Evolutionary conservation across 495 filamentous ascomycete genomes (phyloP), one percentile per base, ranked within the genome.

Genomic region (Annulohypoxylon stygium): DNA sequence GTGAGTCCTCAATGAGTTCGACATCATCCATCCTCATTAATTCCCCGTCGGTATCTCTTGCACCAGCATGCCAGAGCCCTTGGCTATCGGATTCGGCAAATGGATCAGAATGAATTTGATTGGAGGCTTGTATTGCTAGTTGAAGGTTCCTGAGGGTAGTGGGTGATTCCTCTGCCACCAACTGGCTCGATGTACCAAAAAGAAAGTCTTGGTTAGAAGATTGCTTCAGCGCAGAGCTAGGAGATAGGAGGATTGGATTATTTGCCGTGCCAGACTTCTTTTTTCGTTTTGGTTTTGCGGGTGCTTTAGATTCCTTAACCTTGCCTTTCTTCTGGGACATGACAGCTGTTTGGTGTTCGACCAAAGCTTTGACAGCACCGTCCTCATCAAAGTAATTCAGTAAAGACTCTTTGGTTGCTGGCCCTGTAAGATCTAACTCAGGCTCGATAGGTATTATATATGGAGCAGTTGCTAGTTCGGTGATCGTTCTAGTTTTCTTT

Each of bases 121-220:
- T 86, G 0, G 93, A 95, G 58, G 85, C 84, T 65, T 83, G 83
- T 66, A 95, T 90, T 16, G 92, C 92, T 73, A 86, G 79, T 64
- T 95, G 93, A 37, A 92, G 82, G 57, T 95, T 88, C 58, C 87
- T 85, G 3, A 94, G 81, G 4, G 89, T 85, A 2, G 85, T 84
- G 2, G 93, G 91, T 0, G 93, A 93, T 57, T 94, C 90, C 41
- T 93, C 91, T 61, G 85, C 84, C 54, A 92, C 92, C 16, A 98
- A 82, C 78, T 98, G 95, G 79, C 95, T 97, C 16, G 92, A 97
- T 1, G 94, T 97, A 14, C 95, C 95, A 79, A 98, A 98, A 2
- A 97, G 81, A 69, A 97, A 90, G 69, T 95, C 90, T 77, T 97
- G 95, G 6, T 88, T 82, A 4, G 90, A 83, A n/a, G 92, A 81